These are phyloP conservation scores for Nicotiana benthamiana DNA, from an alignment of 257 asterid genomes.

Conservation along the genomic window DNA sequence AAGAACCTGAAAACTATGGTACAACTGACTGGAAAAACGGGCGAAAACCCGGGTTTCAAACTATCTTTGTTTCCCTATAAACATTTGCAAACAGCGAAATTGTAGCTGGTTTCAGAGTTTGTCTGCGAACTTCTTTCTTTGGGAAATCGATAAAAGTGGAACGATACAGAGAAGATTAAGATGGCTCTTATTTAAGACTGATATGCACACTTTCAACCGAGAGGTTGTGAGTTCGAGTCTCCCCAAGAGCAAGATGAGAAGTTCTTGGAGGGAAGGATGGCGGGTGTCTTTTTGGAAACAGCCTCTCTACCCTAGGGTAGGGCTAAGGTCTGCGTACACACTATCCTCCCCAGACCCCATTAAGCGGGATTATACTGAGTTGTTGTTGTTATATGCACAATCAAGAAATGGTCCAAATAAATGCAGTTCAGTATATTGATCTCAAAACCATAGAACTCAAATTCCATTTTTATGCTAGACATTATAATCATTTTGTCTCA, in stretches of 20 bases:
- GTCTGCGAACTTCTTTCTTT: not conserved
- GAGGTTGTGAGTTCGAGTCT: too few relatives aligned
- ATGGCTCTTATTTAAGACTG: not conserved
- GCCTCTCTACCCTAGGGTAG: too few relatives aligned
- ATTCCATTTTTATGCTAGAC: not conserved
- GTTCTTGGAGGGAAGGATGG: too few relatives aligned
- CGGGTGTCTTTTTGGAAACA: too few relatives aligned
- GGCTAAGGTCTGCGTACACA: too few relatives aligned
- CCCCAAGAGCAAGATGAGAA: too few relatives aligned
- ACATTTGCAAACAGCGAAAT: not conserved
- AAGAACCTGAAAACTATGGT: not conserved
- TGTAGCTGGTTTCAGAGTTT: not conserved
- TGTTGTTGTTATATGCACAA: too few relatives aligned
- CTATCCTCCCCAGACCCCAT: too few relatives aligned
- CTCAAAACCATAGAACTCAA: not conserved
- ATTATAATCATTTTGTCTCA: not conserved
- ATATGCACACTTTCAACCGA: too few relatives aligned
- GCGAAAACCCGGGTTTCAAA: not conserved
- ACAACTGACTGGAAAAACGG: not conserved
- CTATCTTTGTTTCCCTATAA: not conserved
- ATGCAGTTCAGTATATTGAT: not conserved
- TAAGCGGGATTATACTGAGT: too few relatives aligned
- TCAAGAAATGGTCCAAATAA: not conserved
- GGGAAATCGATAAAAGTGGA: not conserved
- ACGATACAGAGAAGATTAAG: not conserved